Conservation (phyloP, 179 eudicot species). For the Camellia oleifera region DNA sequence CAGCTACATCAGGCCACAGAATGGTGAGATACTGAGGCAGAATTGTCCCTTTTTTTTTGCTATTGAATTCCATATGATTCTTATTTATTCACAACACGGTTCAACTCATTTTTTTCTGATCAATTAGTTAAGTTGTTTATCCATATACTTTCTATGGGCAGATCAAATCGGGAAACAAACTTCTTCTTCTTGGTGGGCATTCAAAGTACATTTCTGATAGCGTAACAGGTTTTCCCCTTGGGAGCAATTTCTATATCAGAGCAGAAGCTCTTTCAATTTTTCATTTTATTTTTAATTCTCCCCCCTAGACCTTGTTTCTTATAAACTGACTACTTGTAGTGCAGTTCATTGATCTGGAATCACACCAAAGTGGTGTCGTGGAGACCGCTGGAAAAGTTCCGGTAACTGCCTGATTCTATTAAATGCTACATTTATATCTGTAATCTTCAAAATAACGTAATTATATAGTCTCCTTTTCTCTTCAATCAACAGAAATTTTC, state of each 20-base stretch:
- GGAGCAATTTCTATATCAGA: not conserved
- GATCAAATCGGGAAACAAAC: constrained; percentile 73
- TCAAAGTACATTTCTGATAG: constrained; percentile 45
- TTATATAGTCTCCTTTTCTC: not conserved
- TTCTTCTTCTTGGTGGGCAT: constrained; percentile 67
- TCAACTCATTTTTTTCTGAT: not conserved
- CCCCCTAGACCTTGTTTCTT: constrained; percentile 11
- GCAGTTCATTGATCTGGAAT: constrained; percentile 62
- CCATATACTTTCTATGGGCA: constrained; percentile 23
- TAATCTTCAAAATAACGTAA: not conserved
- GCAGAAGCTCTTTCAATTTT: not conserved
- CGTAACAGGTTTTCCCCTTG: constrained; percentile 52
- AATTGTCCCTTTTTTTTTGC: not conserved
- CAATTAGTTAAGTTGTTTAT: not conserved
- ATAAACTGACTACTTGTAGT: constrained; percentile 38
- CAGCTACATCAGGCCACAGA: constrained; percentile 80
- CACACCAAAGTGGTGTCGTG: constrained; percentile 50
- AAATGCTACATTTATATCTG: not conserved
- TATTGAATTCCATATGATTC: not conserved
- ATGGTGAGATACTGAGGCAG: constrained; percentile 46
- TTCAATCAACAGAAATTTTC: not conserved
- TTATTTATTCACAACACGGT: not conserved
- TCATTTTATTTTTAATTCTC: too few relatives aligned
- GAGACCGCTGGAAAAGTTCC: constrained; percentile 85
- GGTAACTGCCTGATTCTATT: constrained; percentile 41